These are phyloP conservation scores for Alternaria angustiovoidea DNA, from an alignment of 2,329 filamentous ascomycete genomes.

Conservation along the genomic window DNA sequence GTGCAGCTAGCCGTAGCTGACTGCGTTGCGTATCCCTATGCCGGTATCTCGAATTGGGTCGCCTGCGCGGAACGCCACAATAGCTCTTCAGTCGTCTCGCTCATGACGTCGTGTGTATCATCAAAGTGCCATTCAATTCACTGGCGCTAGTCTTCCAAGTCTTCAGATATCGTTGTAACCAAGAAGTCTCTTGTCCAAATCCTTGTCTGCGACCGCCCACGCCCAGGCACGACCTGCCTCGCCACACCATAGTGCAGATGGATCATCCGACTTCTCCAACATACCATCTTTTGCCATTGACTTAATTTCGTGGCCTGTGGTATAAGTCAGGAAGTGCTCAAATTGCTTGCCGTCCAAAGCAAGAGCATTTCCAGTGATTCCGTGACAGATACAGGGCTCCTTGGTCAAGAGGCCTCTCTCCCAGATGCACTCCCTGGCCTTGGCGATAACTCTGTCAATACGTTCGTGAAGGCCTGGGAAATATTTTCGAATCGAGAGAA, in stretches of 20 bases:
- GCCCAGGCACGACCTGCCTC: slow-evolving; percentile 60
- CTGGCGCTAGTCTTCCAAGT: neutral
- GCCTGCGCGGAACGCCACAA: slow-evolving; percentile 1
- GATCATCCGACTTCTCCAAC: slow-evolving; percentile 60
- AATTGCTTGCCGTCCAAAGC: slow-evolving; percentile 59
- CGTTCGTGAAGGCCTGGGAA: slow-evolving; percentile 64
- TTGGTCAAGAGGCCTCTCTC: slow-evolving; percentile 68
- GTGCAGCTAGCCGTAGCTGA: slow-evolving; percentile 15
- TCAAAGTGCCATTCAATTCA: slow-evolving; percentile 2
- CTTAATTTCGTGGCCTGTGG: slow-evolving; percentile 64
- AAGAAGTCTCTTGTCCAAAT: slow-evolving; percentile 56
- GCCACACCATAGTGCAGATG: slow-evolving; percentile 60
- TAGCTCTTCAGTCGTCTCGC: slow-evolving; percentile 24
- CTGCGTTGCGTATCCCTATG: slow-evolving; percentile 9
- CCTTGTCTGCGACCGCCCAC: slow-evolving; percentile 57
- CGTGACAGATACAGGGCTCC: slow-evolving; percentile 71
- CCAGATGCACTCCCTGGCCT: slow-evolving; percentile 63
- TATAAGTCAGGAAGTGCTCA: slow-evolving; percentile 67
- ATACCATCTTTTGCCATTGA: slow-evolving; percentile 61
- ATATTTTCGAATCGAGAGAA: slow-evolving; percentile 63
- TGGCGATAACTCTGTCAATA: slow-evolving; percentile 63
- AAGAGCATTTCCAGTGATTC: slow-evolving; percentile 70
- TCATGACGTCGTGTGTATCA: slow-evolving; percentile 33
- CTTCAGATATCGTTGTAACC: slow-evolving; percentile 60
- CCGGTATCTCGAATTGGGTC: neutral